These are phyloP conservation scores for Bolboschoenoplectus hybrid DNA, from an alignment of 202 grass and related monocot species.

Conservation along the genomic window DNA sequence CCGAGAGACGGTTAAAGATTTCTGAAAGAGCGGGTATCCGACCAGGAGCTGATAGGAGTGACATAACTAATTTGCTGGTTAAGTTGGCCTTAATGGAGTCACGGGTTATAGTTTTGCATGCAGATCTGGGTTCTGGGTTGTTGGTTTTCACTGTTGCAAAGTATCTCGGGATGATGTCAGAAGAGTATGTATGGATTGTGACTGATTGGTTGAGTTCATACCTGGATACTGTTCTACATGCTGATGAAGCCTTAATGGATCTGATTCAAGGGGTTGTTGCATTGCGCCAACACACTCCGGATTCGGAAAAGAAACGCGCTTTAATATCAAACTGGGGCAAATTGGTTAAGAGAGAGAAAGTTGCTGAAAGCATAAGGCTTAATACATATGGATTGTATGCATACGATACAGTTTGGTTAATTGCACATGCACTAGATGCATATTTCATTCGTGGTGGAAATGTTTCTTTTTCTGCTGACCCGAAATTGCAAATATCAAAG, in stretches of 20 bases:
- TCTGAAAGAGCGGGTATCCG: constrained; percentile 67
- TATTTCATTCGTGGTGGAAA: constrained; percentile 68
- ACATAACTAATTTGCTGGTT: constrained; percentile 63
- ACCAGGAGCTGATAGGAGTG: constrained; percentile 63
- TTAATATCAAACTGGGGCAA: constrained; percentile 60
- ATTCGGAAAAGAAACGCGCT: constrained; percentile 57
- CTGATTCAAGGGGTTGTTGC: constrained; percentile 74
- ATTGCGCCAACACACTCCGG: constrained; percentile 67
- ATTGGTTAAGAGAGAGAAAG: constrained; percentile 45
- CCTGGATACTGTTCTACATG: constrained; percentile 49
- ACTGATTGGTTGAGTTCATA: constrained; percentile 76
- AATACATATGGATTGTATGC: constrained; percentile 76
- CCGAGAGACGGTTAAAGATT: constrained; percentile 58
- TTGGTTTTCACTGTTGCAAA: constrained; percentile 54
- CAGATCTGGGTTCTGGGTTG: constrained; percentile 56
- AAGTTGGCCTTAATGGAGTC: constrained; percentile 68
- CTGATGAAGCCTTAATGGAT: constrained; percentile 40
- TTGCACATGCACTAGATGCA: constrained; percentile 78
- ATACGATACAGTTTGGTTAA: constrained; percentile 75
- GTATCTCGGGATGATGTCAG: constrained; percentile 66
- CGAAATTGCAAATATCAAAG: constrained; percentile 49
- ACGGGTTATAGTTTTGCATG: constrained; percentile 69
- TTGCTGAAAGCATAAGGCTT: constrained; percentile 34
- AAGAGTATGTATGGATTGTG: constrained; percentile 88
- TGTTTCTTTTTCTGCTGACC: constrained; percentile 73